Base-by-base conservation (phyloP, 2,329 filamentous ascomycete genomes). In the Rhynchosporium secalis region DNA sequence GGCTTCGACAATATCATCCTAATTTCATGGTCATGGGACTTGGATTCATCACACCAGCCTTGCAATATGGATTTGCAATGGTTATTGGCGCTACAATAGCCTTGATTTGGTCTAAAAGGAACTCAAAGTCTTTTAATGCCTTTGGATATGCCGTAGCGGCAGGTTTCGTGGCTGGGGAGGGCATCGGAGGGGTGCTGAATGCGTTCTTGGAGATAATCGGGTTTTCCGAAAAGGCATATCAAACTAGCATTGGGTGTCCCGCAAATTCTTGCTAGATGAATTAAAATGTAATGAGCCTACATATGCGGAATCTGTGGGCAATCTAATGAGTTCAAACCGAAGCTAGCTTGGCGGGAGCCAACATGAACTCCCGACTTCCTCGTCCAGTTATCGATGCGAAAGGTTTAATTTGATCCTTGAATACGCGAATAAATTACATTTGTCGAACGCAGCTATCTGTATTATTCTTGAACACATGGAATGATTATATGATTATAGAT, bases 21-120 rank as follows among this genome's bases (percentile, higher is more conserved):
- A 87, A 87, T 78, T 85, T 84, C 80, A 84, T 84, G 74, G 83
- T 82, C 61, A 78, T 87, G 45, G 83, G 81, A 13, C 76, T 87
- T 40, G 80, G 83, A 2, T 86, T 86, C 69, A 80, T 86, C 46
- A 73, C 86, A 26, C 81, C 83, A 0, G 79, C 80, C 58, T 84
- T 83, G 77, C 81, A 47, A 86, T 85, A 74, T 80, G 80, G 29
- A 83, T 80, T 12, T 20, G 84, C 85, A n/a, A 83, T 84, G 74
- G 74, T 81, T 56, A 79, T 86, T 29, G 85, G 85, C 12, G 79
- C 84, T 2, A 73, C 81, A 15, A 70, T 80, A 13, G 80, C 82
- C 13, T 78, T 76, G 58, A 59, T 80, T 65, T 88, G 85, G 85
- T 77, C 75, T 54, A 85, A 80, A 76, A 80, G 76, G 71, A 80